Conservation (phyloP, 2,329 filamentous ascomycete genomes). For the Colletotrichum tabaci region DNA sequence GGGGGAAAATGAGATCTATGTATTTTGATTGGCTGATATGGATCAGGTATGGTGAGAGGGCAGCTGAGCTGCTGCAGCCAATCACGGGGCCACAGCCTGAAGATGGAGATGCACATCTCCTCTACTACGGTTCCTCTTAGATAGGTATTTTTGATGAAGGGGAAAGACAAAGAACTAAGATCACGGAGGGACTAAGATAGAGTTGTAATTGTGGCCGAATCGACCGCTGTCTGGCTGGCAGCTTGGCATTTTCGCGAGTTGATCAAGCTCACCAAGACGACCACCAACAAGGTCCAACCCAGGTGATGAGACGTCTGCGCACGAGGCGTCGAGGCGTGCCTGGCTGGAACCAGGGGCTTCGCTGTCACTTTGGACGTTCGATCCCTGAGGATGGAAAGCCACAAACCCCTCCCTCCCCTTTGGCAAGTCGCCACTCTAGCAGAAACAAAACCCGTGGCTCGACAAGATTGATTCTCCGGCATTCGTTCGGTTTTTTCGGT, state of each 20-base stretch:
- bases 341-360: conserved; percentile 29
- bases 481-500: not conserved
- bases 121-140: no score
- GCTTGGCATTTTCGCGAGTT: not conserved
- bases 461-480: not conserved
- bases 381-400: conserved; percentile 3
- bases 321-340: conserved; percentile 34
- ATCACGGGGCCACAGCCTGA: not conserved
- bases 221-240: not conserved
- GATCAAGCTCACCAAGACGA: not conserved
- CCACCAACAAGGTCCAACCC: conserved; percentile 25
- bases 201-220: not conserved
- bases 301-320: conserved; percentile 10
- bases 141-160: no score
- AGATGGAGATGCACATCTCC: no score
- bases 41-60: not conserved
- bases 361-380: conserved; percentile 20
- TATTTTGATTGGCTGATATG: not conserved
- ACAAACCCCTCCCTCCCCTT: not conserved
- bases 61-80: not conserved
- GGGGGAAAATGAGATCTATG: not conserved
- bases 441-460: not conserved
- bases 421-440: not conserved
- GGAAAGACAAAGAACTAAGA: no score
- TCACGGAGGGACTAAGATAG: not conserved